phyloP scores from a whole-genome alignment of 176 grass and related monocot species.

The Thinopyrum elongatum region DNA sequence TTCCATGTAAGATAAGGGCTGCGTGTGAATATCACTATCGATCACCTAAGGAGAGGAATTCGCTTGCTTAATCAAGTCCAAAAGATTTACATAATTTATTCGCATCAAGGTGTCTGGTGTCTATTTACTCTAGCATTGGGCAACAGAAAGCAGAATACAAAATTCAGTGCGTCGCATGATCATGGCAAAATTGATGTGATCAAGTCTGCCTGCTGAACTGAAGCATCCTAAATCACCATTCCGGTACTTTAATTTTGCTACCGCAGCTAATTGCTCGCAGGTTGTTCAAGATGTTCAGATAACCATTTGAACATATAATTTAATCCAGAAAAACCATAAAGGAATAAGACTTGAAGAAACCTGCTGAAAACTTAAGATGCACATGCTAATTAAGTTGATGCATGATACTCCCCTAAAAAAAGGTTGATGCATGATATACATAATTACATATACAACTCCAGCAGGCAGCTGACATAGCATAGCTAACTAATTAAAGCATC shows the following conservation, averaged over 20 bases:
- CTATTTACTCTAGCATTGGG: neutral
- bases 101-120: neutral
- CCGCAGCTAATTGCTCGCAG: too few relatives aligned
- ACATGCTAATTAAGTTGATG: neutral
- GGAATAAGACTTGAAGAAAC: neutral
- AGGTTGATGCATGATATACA: neutral
- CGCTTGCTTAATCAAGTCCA: neutral
- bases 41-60: neutral
- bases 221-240: too few relatives aligned
- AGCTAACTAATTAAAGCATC: neutral
- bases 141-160: neutral
- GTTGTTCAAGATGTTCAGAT: too few relatives aligned
- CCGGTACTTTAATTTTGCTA: too few relatives aligned
- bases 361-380: neutral
- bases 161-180: neutral
- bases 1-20: too few relatives aligned
- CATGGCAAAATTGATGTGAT: neutral
- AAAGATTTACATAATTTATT: conserved; percentile 11
- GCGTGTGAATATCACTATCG: neutral
- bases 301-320: too few relatives aligned
- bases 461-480: neutral
- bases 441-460: neutral
- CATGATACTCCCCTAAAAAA: neutral
- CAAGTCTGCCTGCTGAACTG: neutral
- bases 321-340: neutral